Conservation (phyloP, 208 protist genomes). For the Naegleria fowleri region DNA sequence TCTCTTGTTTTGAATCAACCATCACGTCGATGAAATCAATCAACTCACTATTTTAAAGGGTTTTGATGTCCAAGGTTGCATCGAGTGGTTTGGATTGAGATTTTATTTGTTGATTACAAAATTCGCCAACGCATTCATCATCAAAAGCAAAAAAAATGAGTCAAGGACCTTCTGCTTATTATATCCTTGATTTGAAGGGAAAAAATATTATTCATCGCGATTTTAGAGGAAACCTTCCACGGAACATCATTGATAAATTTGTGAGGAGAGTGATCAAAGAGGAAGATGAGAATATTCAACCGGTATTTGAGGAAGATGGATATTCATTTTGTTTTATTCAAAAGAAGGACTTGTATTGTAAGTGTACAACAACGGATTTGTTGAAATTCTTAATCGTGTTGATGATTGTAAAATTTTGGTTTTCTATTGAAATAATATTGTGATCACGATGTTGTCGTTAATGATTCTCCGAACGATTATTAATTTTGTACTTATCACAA, state of each 20-base stretch:
- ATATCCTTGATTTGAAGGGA: slow-evolving; percentile 86
- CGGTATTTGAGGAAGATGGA: slow-evolving; percentile 83
- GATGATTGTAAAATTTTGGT: neutral
- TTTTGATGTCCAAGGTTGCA: too few relatives aligned
- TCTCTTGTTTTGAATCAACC: too few relatives aligned
- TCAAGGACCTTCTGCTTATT: slow-evolving; percentile 50
- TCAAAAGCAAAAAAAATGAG: neutral
- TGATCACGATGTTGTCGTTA: too few relatives aligned
- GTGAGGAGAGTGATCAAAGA: slow-evolving; percentile 78
- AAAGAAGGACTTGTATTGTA: slow-evolving; percentile 83
- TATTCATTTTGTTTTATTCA: slow-evolving; percentile 88
- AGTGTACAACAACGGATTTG: slow-evolving; percentile 31
- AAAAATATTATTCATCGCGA: slow-evolving; percentile 85
- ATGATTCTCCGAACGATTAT: too few relatives aligned
- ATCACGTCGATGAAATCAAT: too few relatives aligned
- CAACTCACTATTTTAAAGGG: too few relatives aligned
- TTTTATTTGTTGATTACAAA: too few relatives aligned
- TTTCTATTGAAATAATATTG: neutral
- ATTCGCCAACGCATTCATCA: too few relatives aligned
- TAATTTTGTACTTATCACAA: too few relatives aligned
- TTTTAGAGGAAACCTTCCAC: slow-evolving; percentile 86
- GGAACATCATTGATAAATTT: slow-evolving; percentile 71
- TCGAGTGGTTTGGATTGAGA: too few relatives aligned
- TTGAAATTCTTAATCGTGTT: too few relatives aligned
- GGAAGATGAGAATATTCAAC: slow-evolving; percentile 66